Evolutionary conservation across 768 basidiomycete genomes (phyloP).

Genomic region (Lactifluus pinguis): DNA sequence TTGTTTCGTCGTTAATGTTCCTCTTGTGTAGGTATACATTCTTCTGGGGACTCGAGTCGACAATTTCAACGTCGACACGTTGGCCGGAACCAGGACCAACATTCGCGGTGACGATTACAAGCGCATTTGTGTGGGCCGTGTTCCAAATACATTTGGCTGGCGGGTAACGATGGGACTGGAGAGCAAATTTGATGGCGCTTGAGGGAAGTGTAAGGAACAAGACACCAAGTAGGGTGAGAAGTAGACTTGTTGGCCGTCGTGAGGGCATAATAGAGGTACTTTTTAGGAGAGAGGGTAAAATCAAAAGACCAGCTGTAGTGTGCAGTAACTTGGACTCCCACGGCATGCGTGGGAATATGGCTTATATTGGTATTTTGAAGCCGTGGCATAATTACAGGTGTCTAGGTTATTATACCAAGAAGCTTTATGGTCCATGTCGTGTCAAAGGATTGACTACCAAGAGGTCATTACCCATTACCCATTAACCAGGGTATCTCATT

Average conservation of each 20-base stretch:
- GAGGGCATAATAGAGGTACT: constrained; percentile 8
- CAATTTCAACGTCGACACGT: constrained; percentile 87
- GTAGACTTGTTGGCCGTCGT: constrained; percentile 2
- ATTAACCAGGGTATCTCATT: neutral
- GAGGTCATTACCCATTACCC: no score
- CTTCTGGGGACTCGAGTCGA: constrained; percentile 75
- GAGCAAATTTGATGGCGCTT: constrained; percentile 76
- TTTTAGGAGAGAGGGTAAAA: neutral
- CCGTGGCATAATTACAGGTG: no score
- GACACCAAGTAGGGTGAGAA: constrained; percentile 16
- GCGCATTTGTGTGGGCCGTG: constrained; percentile 70
- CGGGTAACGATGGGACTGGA: constrained; percentile 67
- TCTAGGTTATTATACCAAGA: no score
- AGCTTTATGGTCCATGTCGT: no score
- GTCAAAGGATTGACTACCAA: no score
- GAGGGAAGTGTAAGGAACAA: constrained; percentile 27
- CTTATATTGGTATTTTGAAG: neutral
- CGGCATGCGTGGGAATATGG: neutral
- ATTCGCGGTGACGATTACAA: constrained; percentile 95
- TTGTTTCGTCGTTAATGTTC: constrained; percentile 81
- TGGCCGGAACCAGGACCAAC: constrained; percentile 68
- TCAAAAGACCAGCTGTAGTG: no score
- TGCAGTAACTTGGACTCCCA: no score
- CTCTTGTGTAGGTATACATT: constrained; percentile 90
- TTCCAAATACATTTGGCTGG: constrained; percentile 92